These are phyloP conservation scores for Corymbia maculata DNA, from an alignment of 345 rosid genomes.

Conservation along the genomic window DNA sequence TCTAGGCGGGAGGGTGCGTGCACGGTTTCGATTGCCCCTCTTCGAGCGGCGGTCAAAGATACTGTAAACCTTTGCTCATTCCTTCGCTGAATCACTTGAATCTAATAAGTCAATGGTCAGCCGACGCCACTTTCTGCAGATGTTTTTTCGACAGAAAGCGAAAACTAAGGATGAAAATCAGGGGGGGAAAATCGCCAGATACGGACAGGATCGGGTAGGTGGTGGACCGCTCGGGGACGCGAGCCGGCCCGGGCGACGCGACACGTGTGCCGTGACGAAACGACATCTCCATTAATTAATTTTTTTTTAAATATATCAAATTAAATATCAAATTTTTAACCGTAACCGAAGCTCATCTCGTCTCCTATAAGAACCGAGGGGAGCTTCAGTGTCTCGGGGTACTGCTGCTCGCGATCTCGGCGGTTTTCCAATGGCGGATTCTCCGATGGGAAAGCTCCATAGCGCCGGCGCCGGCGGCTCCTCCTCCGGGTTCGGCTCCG, in stretches of 20 bases:
- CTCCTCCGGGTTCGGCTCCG: neutral
- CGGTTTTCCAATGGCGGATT: neutral
- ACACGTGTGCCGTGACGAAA: neutral
- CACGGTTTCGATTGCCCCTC: no score
- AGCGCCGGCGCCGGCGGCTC: neutral
- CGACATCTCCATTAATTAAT: neutral
- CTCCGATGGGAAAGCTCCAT: neutral
- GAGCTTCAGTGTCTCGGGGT: neutral
- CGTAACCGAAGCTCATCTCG: neutral
- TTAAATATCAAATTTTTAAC: neutral
- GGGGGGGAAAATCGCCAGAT: neutral
- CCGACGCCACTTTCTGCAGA: neutral
- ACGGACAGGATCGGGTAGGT: neutral
- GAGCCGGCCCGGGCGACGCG: neutral
- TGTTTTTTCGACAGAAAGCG: neutral
- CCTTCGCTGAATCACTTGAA: neutral
- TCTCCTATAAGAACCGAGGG: neutral
- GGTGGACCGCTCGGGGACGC: neutral
- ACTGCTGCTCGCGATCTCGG: neutral
- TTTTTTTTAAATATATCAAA: neutral
- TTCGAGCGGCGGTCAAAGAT: neutral
- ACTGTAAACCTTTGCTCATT: neutral
- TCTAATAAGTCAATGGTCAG: neutral
- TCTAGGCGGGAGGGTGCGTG: no score
- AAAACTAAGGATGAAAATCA: neutral